Percentiles rank a stretch among this genome's conserved stretches.
phyloP scores from a whole-genome alignment of 78 protist genomes.

The Mantamonas sphyraenae region DNA sequence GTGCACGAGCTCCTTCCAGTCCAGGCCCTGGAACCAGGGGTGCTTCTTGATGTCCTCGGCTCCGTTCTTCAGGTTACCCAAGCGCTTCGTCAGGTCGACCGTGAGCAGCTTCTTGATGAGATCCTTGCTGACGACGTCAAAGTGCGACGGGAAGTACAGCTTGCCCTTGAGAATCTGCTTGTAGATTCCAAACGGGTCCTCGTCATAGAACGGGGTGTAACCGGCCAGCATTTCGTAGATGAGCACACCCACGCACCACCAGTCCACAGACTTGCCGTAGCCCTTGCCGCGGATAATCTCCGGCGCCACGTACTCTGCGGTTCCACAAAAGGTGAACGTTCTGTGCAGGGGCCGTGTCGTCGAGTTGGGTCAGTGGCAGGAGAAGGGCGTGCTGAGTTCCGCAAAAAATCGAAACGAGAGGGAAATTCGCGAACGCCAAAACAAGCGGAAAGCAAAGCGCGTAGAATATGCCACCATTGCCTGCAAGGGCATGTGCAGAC shows the following conservation, averaged over 20 bases:
- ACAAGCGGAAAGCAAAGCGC: too few species aligned
- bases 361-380: too few species aligned
- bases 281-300: constrained; percentile 53
- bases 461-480: too few species aligned
- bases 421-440: too few species aligned
- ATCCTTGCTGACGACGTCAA: constrained; percentile 73
- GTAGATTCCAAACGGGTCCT: constrained; percentile 70
- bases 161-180: constrained; percentile 77
- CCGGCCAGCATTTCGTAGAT: constrained; percentile 52
- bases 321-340: constrained; percentile 54
- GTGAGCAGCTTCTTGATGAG: constrained; percentile 69
- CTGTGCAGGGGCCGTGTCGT: too few species aligned
- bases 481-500: too few species aligned
- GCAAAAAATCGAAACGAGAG: too few species aligned
- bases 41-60: constrained; percentile 83
- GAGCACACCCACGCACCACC: constrained; percentile 92
- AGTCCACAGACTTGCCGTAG: constrained; percentile 53
- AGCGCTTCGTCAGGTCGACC: constrained; percentile 73
- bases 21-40: constrained; percentile 71
- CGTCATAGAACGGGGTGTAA: constrained; percentile 86
- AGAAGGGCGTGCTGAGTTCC: too few species aligned
- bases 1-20: constrained; percentile 62
- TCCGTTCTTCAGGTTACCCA: constrained; percentile 82
- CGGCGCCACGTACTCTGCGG: constrained; percentile 73
- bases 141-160: constrained; percentile 70